phyloP scores from a whole-genome alignment of 768 basidiomycete genomes.

The Lactifluus hygrophoroides region DNA sequence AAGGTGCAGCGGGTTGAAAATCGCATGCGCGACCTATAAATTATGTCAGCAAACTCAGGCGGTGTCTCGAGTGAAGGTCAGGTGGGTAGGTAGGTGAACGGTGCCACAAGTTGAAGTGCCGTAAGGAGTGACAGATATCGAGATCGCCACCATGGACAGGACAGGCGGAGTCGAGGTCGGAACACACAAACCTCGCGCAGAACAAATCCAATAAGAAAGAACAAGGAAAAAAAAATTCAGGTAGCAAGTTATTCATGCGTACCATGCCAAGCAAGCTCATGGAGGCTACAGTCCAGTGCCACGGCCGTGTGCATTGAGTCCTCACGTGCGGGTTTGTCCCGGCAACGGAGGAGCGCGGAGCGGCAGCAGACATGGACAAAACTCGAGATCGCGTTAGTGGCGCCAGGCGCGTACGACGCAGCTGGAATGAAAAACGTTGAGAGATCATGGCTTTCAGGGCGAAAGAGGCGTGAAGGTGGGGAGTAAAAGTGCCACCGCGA shows the following conservation, averaged over 20 bases:
- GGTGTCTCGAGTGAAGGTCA: not conserved
- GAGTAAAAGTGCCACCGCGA: constrained; percentile 1
- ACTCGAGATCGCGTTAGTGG: not conserved
- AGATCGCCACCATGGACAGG: not conserved
- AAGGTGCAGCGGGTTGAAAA: constrained; percentile 6
- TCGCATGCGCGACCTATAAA: not conserved
- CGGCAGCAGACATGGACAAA: not conserved
- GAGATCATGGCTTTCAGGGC: constrained; percentile 1
- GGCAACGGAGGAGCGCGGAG: not conserved
- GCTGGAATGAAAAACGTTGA: not conserved
- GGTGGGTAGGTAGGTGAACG: too few species aligned
- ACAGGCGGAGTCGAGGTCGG: not conserved
- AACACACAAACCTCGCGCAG: not conserved
- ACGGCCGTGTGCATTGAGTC: not conserved
- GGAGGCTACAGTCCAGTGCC: not conserved
- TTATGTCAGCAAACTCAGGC: not conserved
- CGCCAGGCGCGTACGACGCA: not conserved
- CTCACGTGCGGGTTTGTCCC: not conserved
- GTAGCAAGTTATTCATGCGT: not conserved
- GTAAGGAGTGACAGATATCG: not conserved
- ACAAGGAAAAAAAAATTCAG: not conserved
- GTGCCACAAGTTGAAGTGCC: too few species aligned
- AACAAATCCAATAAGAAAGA: not conserved
- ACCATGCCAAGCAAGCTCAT: constrained; percentile 8
- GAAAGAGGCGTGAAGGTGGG: not conserved